Evolutionary conservation across 805 yeast species (phyloP), one percentile per base, ranked within the genome.

Genomic region (Candida suzukii): DNA sequence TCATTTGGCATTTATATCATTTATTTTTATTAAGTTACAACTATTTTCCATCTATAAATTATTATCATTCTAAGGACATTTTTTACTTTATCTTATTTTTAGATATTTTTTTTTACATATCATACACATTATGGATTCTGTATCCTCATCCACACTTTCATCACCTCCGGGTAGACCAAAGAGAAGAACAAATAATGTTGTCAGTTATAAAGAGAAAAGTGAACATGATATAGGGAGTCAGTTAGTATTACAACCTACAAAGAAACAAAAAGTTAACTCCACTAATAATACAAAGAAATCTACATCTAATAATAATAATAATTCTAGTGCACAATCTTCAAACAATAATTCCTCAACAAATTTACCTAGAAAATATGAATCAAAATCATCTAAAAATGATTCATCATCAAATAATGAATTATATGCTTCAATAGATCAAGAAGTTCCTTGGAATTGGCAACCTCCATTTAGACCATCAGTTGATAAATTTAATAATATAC

Each of bases 361-460:
- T 22, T 22, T 25, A 17, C 21, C 42, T 21, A 30, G 24, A 13
- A 32, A 31, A 17, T 33, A 40, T 26, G 33, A 10, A 12, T 39
- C 24, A 44, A 39, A 30, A 34, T 25, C 20, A 37, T 35, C 19
- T 42, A 41, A 17, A 44, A 47, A 35, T 17, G 42, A n/a, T 42
- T 41, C 39, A 36, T 39, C 40, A n/a, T n/a, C n/a, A n/a, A n/a
- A n/a, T n/a, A n/a, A n/a, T 37, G 28, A 22, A 38, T 45, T 35
- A 30, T 57, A 42, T 38, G 47, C 52, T 3, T 53, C 62, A 13
- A 58, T 60, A 8, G 66, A 60, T 39, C 56, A 58, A 2, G 55
- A 54, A 27, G 47, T 71, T 3, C 76, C 76, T 2, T 53, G 58
- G 47, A 76, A 75, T 53, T 75, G 76, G 76, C 80, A 73, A 50